These are phyloP conservation scores for Ananas comosus DNA, from an alignment of 176 grass and related monocot species.

Conservation along the genomic window DNA sequence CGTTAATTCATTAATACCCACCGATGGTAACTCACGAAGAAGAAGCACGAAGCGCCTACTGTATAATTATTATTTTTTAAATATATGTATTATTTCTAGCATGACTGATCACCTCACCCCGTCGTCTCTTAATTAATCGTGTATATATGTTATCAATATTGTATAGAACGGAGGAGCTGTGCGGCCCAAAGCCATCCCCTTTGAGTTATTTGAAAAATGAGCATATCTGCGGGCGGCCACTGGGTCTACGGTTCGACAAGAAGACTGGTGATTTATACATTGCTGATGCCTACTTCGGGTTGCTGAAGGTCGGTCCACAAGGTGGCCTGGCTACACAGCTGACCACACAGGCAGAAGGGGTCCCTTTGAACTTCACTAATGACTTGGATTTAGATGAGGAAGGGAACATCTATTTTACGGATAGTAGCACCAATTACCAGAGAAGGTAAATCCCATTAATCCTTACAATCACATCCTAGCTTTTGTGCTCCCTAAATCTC, in stretches of 20 bases:
- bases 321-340: constrained; percentile 68
- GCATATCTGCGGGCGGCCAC: constrained; percentile 81
- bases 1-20: not conserved
- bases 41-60: too few relatives aligned
- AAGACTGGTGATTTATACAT: constrained; percentile 73
- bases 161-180: constrained; percentile 38
- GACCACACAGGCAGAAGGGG: constrained; percentile 73
- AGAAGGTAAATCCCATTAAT: constrained; percentile 42
- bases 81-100: too few relatives aligned
- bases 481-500: not conserved
- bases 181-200: constrained; percentile 56
- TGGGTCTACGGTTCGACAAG: constrained; percentile 72
- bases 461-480: not conserved
- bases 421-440: constrained; percentile 78
- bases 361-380: constrained; percentile 83
- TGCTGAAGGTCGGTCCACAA: constrained; percentile 80
- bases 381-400: constrained; percentile 81
- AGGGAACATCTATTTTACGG: constrained; percentile 81
- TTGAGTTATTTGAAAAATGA: constrained; percentile 72
- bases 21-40: not conserved
- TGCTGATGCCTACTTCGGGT: constrained; percentile 77
- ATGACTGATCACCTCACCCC: too few relatives aligned
- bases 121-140: not conserved
- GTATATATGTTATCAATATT: constrained; percentile 1
- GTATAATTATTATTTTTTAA: too few relatives aligned